Evolutionary conservation across 805 yeast species (phyloP), one percentile per base, ranked within the genome.

Genomic region (Kurtzmaniella cleridarum): DNA sequence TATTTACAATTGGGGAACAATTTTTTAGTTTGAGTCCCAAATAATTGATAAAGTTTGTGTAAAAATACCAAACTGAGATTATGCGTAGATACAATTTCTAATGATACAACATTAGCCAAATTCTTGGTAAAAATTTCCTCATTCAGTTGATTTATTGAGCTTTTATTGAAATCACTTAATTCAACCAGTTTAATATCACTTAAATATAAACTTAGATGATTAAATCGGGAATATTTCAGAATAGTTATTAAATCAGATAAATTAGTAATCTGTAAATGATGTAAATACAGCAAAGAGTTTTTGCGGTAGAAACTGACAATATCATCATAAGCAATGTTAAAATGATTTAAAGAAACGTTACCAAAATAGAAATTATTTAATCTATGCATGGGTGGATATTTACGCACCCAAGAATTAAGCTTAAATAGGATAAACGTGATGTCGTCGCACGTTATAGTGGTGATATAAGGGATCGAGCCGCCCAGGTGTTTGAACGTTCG

Each of bases 381-480:
- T 12, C 23, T 23, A 14, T 31, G 33, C 8, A 16, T 10, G 8
- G 26, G 26, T 4, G 12, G 26, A 23, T 42, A 44, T 8, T 32
- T 35, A n/a, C 38, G 28, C 4, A 24, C 27, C 50, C 50, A 46
- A 17, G 41, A 36, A 18, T 38, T 41, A 16, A 46, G 32, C 29
- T 46, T 46, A 30, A 46, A 46, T 15, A 46, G 20, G 7, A 42
- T 27, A 27, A 46, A 46, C 6, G 34, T 32, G 3, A 46, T 30
- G 28, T 44, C 48, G 36, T 46, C 48, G n/a, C 41, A 31, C 5
- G 35, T 31, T 3, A 46, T 23, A 10, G 27, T 35, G 26, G 32
- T 17, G 5, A 46, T 40, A 12, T 30, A 16, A 5, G 41, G 39
- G 3, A 8, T 9, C 3, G 27, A 17, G 16, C 41, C 38, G 8